These are phyloP conservation scores for Cutaneotrichosporon dermatis DNA, from an alignment of 1,284 basidiomycete species.

Conservation along the genomic window DNA sequence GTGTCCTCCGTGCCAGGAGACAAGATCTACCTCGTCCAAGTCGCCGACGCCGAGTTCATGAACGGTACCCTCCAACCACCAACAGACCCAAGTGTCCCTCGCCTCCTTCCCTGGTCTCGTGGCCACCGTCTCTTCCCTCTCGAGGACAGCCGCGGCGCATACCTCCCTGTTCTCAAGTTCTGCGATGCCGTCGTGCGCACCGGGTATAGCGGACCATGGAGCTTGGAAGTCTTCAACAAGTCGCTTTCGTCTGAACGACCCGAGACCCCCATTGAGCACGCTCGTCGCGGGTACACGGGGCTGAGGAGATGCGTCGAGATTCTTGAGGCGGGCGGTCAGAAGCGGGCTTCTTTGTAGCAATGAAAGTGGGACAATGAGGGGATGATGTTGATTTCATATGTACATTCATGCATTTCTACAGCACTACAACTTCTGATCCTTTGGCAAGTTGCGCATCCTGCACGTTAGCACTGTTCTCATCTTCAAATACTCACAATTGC, in stretches of 20 bases:
- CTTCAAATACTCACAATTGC: conserved; percentile 38
- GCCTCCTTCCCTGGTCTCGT: conserved; percentile 3
- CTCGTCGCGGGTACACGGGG: neutral
- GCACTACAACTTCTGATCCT: conserved; percentile 10
- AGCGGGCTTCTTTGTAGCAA: too few species aligned
- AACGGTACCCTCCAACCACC: neutral
- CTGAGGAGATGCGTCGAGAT: neutral
- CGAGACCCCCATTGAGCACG: neutral
- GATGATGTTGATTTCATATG: too few species aligned
- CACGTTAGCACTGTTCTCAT: neutral
- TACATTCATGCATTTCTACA: too few species aligned
- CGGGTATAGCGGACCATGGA: conserved; percentile 3
- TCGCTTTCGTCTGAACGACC: neutral
- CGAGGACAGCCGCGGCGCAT: neutral
- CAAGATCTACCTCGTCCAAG: conserved; percentile 5
- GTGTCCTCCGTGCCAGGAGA: neutral
- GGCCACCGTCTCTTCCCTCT: conserved; percentile 2
- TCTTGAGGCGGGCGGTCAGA: neutral
- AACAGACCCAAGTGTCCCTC: neutral
- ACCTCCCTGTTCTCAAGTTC: conserved; percentile 9
- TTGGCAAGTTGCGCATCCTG: conserved; percentile 9
- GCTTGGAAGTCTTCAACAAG: conserved; percentile 11
- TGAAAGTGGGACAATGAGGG: too few species aligned
- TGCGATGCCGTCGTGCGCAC: neutral
- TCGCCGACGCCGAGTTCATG: conserved; percentile 9